phyloP scores from a whole-genome alignment of 257 asterid species.

The Penstemon barbatus region DNA sequence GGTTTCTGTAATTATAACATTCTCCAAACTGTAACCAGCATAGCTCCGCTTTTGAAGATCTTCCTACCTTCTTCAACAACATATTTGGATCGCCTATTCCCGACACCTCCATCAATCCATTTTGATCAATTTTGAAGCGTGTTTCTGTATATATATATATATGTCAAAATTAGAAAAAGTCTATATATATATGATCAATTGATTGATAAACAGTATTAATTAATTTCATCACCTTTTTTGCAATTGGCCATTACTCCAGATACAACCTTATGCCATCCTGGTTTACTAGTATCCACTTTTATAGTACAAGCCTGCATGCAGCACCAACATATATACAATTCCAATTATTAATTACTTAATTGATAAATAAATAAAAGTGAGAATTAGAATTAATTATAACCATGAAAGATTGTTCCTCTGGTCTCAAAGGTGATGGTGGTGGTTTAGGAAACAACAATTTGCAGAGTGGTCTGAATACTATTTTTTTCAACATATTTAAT shows the following conservation, averaged over 20 bases:
- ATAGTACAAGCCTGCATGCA: conserved; percentile 32
- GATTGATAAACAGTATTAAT: background rate
- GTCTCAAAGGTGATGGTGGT: too few species aligned
- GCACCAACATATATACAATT: background rate
- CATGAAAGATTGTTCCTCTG: too few species aligned
- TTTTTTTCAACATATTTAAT: too few species aligned
- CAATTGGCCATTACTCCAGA: conserved; percentile 4
- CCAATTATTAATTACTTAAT: too few species aligned
- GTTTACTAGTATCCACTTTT: conserved; percentile 28
- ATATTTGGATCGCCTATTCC: conserved; percentile 21
- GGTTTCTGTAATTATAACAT: conserved; percentile 28
- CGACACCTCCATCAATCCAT: conserved; percentile 31
- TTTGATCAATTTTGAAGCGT: conserved; percentile 30
- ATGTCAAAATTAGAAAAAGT: background rate
- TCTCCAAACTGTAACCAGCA: conserved; percentile 36
- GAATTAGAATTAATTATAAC: too few species aligned
- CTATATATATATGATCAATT: too few species aligned
- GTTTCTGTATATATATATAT: background rate
- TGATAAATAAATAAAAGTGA: too few species aligned
- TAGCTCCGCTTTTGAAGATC: conserved; percentile 16
- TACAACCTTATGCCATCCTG: conserved; percentile 36
- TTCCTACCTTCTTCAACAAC: conserved; percentile 27
- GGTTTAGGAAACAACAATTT: too few species aligned
- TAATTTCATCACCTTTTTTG: background rate
- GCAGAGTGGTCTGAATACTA: too few species aligned